Evolutionary conservation across 345 rosid genomes (phyloP).

Genomic region (Eucalyptus curtisii): DNA sequence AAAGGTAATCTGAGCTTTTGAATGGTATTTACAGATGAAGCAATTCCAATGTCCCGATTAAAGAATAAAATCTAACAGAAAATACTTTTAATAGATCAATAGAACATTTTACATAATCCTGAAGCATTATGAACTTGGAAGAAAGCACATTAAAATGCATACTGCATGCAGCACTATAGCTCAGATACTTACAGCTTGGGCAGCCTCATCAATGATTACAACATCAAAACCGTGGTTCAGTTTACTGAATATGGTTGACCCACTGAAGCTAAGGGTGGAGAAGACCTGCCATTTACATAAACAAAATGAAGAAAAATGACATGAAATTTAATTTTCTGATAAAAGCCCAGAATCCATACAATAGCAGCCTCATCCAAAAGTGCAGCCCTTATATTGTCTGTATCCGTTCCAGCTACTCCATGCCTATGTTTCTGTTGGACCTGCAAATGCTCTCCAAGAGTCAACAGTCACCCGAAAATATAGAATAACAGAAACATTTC

Average conservation of each 20-base stretch:
- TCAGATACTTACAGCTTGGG: conserved; percentile 77
- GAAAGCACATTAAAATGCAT: not conserved
- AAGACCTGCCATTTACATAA: conserved; percentile 48
- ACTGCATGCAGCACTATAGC: not conserved
- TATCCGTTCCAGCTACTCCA: conserved; percentile 54
- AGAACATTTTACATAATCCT: not conserved
- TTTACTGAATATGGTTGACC: conserved; percentile 63
- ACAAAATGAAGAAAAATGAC: not conserved
- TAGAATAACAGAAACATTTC: not conserved
- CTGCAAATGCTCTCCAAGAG: conserved; percentile 22
- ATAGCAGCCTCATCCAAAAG: conserved; percentile 84
- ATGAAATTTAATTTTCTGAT: not conserved
- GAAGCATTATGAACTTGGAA: not conserved
- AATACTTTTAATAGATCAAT: not conserved
- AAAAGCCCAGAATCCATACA: conserved; percentile 28
- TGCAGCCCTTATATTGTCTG: conserved; percentile 62
- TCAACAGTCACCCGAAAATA: not conserved
- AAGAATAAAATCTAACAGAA: not conserved
- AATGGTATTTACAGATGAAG: not conserved
- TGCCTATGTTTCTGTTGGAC: conserved; percentile 78
- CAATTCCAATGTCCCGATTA: not conserved
- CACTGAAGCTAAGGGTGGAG: conserved; percentile 94
- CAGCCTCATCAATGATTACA: conserved; percentile 97
- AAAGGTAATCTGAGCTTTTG: not conserved
- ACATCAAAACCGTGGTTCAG: conserved; percentile 74